These are phyloP conservation scores for Pythium biforme DNA, from an alignment of 352 stramenopile genomes.

Conservation along the genomic window DNA sequence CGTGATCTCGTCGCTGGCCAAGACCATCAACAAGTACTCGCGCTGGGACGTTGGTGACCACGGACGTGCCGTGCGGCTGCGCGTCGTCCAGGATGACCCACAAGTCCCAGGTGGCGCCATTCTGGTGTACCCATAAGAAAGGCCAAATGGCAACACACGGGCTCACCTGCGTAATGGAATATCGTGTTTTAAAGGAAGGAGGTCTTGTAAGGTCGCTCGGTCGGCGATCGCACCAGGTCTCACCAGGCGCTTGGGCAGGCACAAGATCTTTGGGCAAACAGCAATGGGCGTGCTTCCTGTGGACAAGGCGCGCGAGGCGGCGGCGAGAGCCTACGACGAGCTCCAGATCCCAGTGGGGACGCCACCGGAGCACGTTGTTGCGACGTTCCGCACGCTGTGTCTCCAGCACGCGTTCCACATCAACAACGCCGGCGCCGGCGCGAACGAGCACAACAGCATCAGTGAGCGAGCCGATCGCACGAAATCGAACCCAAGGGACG, in stretches of 20 bases:
- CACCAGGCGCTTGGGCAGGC: not conserved
- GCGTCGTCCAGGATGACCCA: slow-evolving; percentile 22
- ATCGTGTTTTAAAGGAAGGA: not conserved
- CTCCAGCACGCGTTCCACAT: slow-evolving; percentile 40
- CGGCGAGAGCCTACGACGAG: slow-evolving; percentile 50
- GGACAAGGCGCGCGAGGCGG: slow-evolving; percentile 35
- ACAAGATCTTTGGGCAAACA: not conserved
- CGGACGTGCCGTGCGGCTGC: slow-evolving; percentile 15
- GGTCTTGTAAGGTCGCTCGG: slow-evolving; percentile 23
- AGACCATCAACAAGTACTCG: slow-evolving; percentile 23
- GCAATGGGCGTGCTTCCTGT: slow-evolving; percentile 28
- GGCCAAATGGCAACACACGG: not conserved
- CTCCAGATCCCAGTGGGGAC: slow-evolving; percentile 51
- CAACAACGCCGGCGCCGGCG: not conserved
- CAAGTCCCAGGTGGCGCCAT: slow-evolving; percentile 23
- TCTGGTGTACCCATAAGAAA: slow-evolving; percentile 1
- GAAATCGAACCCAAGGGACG: slow-evolving; percentile 8
- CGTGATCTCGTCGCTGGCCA: slow-evolving; percentile 18
- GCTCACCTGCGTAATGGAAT: slow-evolving; percentile 19
- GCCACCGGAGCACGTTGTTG: slow-evolving; percentile 45
- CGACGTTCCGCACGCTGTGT: slow-evolving; percentile 48
- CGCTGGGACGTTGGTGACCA: slow-evolving; percentile 16
- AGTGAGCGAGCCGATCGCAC: not conserved
- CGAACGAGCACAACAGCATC: not conserved
- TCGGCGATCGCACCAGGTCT: not conserved